Percentiles rank a stretch among this genome's conserved stretches.
Evolutionary conservation across 305 asterid genomes (phyloP).

Genomic region (Solanum chacoense): DNA sequence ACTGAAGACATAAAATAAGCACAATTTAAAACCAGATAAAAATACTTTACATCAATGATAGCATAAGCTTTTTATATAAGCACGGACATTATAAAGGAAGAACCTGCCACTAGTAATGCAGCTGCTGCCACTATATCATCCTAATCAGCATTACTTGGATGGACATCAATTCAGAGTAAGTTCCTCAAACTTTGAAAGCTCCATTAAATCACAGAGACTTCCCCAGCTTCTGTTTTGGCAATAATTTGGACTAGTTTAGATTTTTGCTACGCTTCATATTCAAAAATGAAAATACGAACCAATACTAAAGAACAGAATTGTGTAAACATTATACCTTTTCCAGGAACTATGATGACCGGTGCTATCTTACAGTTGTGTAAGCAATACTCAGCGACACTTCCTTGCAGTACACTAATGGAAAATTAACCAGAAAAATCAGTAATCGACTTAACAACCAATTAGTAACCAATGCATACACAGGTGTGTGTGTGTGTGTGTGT

Average conservation of each 20-base stretch:
- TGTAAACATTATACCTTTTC: slow-evolving; percentile 40
- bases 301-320: not conserved
- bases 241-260: not conserved
- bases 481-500: not conserved
- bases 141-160: not conserved
- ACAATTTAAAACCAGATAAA: not conserved
- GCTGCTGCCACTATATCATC: not conserved
- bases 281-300: not conserved
- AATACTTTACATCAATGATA: not conserved
- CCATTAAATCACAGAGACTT: slow-evolving; percentile 42
- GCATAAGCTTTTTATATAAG: not conserved
- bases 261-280: not conserved
- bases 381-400: slow-evolving; percentile 79
- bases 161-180: not conserved
- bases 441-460: not conserved
- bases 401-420: slow-evolving; percentile 58
- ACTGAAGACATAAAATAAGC: not conserved
- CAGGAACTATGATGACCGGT: slow-evolving; percentile 80
- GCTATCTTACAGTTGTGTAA: slow-evolving; percentile 86
- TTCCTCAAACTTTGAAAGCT: slow-evolving; percentile 7
- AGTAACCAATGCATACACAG: not conserved
- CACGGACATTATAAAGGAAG: not conserved
- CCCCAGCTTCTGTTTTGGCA: slow-evolving; percentile 51
- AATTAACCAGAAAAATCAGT: not conserved
- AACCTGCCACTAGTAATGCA: slow-evolving; percentile 5